Conservation (phyloP, 768 basidiomycete species). For the Suillus weaverae region DNA sequence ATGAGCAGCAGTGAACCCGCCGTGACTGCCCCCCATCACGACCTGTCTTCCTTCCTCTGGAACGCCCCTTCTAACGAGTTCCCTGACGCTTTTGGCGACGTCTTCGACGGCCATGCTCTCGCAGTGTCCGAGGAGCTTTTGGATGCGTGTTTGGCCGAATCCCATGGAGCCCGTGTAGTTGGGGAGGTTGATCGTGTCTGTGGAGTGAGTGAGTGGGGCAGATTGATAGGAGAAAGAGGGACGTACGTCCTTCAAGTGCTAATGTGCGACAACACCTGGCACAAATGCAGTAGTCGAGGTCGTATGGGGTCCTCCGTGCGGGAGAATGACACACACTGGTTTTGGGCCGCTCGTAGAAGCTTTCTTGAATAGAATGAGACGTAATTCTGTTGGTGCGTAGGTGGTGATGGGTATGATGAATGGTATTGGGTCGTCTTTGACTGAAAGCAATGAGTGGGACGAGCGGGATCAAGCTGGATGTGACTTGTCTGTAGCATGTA, state of each 20-base stretch:
- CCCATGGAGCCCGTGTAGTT: slow-evolving; percentile 73
- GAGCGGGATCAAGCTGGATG: no score
- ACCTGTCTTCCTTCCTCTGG: slow-evolving; percentile 53
- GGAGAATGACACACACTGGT: slow-evolving; percentile 52
- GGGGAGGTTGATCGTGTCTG: slow-evolving; percentile 59
- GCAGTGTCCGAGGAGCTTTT: slow-evolving; percentile 54
- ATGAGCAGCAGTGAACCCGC: slow-evolving; percentile 63
- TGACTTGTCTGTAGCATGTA: slow-evolving; percentile 55
- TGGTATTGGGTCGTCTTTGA: slow-evolving; percentile 37
- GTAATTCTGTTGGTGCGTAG: slow-evolving; percentile 49
- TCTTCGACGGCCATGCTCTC: slow-evolving; percentile 68
- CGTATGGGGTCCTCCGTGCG: slow-evolving; percentile 67
- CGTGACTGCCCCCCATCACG: slow-evolving; percentile 67
- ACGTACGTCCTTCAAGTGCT: slow-evolving; percentile 62
- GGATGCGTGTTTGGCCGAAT: slow-evolving; percentile 59
- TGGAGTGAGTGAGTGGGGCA: background rate
- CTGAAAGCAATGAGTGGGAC: slow-evolving; percentile 28
- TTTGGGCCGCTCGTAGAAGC: slow-evolving; percentile 16
- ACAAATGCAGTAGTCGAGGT: slow-evolving; percentile 48
- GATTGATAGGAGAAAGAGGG: background rate
- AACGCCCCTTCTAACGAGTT: slow-evolving; percentile 51
- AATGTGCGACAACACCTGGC: slow-evolving; percentile 42
- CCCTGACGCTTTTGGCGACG: slow-evolving; percentile 52
- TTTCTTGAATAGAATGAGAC: slow-evolving; percentile 43
- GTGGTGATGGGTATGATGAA: slow-evolving; percentile 51